Evolutionary conservation across 768 basidiomycete species (phyloP).

Genomic region (Lentinula edodes): DNA sequence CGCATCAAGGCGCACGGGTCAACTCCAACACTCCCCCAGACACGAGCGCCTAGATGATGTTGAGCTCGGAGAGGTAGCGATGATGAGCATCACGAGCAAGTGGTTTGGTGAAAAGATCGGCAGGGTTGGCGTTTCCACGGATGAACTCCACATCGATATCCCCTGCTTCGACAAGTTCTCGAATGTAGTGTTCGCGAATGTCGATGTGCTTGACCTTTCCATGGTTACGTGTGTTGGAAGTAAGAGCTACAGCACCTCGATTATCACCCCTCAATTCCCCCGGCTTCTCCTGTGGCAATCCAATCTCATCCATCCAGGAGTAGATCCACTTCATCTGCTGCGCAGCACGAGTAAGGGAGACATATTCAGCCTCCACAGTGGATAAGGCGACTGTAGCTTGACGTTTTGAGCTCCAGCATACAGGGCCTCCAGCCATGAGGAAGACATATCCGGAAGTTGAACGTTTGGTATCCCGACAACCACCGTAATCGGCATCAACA

Average conservation of each 20-base stretch:
- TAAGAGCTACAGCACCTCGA: neutral
- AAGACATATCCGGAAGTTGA: conserved; percentile 19
- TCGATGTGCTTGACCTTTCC: conserved; percentile 10
- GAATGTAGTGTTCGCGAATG: conserved; percentile 10
- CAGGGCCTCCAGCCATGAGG: conserved; percentile 12
- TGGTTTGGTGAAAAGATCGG: neutral
- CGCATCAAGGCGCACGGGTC: too few relatives aligned
- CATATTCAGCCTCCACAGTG: neutral
- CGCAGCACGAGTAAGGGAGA: neutral
- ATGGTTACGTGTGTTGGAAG: neutral
- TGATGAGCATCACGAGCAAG: too few relatives aligned
- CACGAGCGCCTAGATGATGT: too few relatives aligned
- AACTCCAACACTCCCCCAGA: too few relatives aligned
- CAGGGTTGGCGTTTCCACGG: neutral
- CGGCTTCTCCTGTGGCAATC: too few relatives aligned
- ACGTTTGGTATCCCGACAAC: conserved; percentile 3
- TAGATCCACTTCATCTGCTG: neutral
- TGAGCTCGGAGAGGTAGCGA: too few relatives aligned
- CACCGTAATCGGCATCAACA: conserved; percentile 20
- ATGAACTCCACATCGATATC: conserved; percentile 8
- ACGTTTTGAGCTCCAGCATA: conserved; percentile 18
- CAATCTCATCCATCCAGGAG: neutral
- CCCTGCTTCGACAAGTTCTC: conserved; percentile 6
- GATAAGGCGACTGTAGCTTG: conserved; percentile 8
- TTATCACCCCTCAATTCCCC: neutral